These are phyloP conservation scores for Lasiodiplodia hormozganensis DNA, from an alignment of 2,329 filamentous ascomycete species.

Conservation along the genomic window DNA sequence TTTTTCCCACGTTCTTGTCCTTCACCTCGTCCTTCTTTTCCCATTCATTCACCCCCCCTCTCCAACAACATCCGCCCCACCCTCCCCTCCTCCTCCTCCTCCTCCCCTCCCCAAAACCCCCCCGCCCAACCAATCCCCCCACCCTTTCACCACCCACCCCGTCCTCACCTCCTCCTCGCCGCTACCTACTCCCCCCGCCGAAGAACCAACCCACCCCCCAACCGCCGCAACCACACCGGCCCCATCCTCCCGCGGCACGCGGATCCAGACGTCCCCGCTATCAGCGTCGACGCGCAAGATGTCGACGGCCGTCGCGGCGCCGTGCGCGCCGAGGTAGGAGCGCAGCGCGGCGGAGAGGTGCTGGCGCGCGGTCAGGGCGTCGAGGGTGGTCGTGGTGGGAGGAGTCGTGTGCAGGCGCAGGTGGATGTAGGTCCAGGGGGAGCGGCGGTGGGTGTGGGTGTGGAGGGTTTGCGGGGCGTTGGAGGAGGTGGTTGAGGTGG, in stretches of 20 bases:
- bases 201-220: conserved; percentile 4
- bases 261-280: conserved; percentile 7
- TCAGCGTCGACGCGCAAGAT: conserved; percentile 69
- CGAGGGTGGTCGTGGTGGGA: conserved; percentile 46
- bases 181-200: background rate
- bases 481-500: background rate
- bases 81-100: background rate
- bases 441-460: conserved; percentile 12
- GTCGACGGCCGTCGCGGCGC: conserved; percentile 70
- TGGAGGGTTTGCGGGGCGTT: background rate
- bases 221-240: conserved; percentile 7
- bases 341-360: conserved; percentile 68
- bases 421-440: conserved; percentile 28
- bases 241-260: conserved; percentile 15
- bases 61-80: background rate
- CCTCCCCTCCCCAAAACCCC: background rate
- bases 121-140: conserved; percentile 23
- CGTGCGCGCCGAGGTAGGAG: conserved; percentile 73
- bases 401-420: conserved; percentile 4
- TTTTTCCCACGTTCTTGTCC: too few species aligned
- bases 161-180: background rate
- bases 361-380: conserved; percentile 66
- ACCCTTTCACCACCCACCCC: conserved; percentile 22
- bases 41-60: background rate
- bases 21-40: too few species aligned